Percentiles rank a stretch among this genome's conserved stretches.
phyloP scores from a whole-genome alignment of 768 basidiomycete species.

The Trametes sanguinea region DNA sequence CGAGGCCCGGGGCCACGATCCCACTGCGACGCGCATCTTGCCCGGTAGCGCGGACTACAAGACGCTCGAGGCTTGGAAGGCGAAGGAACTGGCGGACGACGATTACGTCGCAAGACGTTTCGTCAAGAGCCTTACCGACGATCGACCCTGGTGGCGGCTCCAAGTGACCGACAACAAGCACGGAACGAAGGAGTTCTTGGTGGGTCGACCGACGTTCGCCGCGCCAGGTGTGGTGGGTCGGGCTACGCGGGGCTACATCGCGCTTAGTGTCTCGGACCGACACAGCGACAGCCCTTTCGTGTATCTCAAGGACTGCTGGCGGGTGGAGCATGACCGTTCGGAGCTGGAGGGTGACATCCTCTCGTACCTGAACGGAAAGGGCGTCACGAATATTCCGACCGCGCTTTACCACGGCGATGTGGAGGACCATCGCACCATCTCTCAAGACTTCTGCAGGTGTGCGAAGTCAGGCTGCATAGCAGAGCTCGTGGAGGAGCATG shows the following conservation, averaged over 20 bases:
- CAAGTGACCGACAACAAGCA: not conserved
- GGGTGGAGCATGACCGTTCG: not conserved
- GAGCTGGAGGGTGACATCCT: slow-evolving; percentile 8
- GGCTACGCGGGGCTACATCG: slow-evolving; percentile 15
- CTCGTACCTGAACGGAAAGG: not conserved
- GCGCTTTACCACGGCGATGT: slow-evolving; percentile 8
- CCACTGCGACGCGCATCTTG: not conserved
- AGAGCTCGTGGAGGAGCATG: too few relatives aligned
- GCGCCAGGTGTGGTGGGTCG: not conserved
- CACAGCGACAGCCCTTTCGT: not conserved
- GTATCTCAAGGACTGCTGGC: slow-evolving; percentile 14
- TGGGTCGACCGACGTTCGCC: not conserved
- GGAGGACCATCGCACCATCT: not conserved
- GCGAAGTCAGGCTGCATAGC: not conserved
- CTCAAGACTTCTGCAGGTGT: not conserved
- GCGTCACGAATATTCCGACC: not conserved
- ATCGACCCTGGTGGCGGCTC: not conserved
- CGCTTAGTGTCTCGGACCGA: not conserved
- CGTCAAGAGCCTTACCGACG: not conserved
- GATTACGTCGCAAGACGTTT: not conserved
- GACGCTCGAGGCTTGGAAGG: not conserved
- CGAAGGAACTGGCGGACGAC: not conserved
- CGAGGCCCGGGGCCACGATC: slow-evolving; percentile 1
- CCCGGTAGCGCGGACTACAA: not conserved
- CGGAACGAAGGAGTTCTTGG: slow-evolving; percentile 1